Evolutionary conservation across 371 early-diverging fungal genomes (phyloP).

Genomic region (Mortierella sp.): DNA sequence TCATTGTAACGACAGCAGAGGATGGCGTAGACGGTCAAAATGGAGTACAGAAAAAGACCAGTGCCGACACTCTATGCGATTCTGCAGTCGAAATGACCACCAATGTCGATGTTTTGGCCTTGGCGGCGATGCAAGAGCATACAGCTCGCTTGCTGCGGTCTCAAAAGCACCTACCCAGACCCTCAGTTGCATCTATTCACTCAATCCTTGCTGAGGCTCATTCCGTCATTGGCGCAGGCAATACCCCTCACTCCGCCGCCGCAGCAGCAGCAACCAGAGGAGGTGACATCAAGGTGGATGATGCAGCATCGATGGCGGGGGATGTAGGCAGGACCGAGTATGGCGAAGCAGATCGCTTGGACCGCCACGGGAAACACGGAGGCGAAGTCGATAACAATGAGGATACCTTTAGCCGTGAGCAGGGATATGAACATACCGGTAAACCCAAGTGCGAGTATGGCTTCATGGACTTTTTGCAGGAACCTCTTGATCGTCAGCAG

Average conservation of each 20-base stretch:
- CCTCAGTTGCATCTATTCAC: constrained; percentile 32
- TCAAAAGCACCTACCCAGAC: constrained; percentile 20
- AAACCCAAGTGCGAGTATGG: constrained; percentile 12
- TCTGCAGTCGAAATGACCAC: constrained; percentile 30
- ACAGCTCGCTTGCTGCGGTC: constrained; percentile 11
- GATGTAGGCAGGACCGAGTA: background rate
- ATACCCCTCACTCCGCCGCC: background rate
- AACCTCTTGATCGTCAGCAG: constrained; percentile 25
- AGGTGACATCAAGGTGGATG: background rate
- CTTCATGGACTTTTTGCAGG: constrained; percentile 27
- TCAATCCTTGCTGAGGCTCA: constrained; percentile 40
- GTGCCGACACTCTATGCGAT: constrained; percentile 28
- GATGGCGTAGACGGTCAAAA: background rate
- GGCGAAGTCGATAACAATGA: background rate
- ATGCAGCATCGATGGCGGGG: background rate
- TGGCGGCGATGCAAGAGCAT: constrained; percentile 33
- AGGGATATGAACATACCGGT: background rate
- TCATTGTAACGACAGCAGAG: background rate
- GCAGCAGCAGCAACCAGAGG: background rate
- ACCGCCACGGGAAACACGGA: background rate
- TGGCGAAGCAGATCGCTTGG: constrained; percentile 8
- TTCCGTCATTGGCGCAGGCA: constrained; percentile 9
- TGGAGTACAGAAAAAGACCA: constrained; percentile 1
- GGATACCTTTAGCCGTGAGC: background rate
- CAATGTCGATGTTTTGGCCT: constrained; percentile 26